Base-by-base conservation (phyloP, 2,329 filamentous ascomycete genomes). In the Xylaria sp. region DNA sequence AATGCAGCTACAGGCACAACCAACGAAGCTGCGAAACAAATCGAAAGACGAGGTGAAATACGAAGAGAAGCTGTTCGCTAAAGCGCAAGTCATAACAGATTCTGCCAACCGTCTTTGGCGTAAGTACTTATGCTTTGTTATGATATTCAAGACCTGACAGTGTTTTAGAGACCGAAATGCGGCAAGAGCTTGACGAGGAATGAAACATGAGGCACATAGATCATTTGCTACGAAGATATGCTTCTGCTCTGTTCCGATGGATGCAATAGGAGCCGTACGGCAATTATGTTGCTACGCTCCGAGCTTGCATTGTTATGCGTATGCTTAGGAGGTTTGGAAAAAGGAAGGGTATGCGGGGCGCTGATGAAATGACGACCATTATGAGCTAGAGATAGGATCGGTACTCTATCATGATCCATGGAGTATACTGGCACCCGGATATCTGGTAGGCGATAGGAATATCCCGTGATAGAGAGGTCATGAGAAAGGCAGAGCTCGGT, bases 41-140 rank as follows among this genome's bases (percentile, higher is more conserved):
- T 83, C 83, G 0, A 82, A 84, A 34, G 87, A 91, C 37, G 87
- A 88, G 60, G 82, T 86, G 56, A 89, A 88, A 66, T 89, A 90
- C 72, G 84, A 85, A 57, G 86, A 89, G 64, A 93, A 92, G 76
- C 78, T 94, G 37, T 78, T 89, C 18, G 82, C 82, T 20, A 94
- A 92, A 77, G 91, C 91, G 1, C 87, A 88, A 68, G 83, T 90
- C 41, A 93, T 94, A 70, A 86, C 89, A 34, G 84, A 88, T 37
- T 90, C 90, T 55, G 91, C 92, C 20, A 92, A 89, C 80, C 85
- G 86, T 70, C 80, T 94, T 25, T 93, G 91, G 90, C 89, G 86
- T 89, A 81, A 79, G 87, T 82, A 54, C n/a, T 41, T 71, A 68
- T 66, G 39, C 12, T 50, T 55, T 28, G 3, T 70, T 48, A 58